Evolutionary conservation across 2,329 filamentous ascomycete species (phyloP).

Genomic region (Nectriaceae sp.): DNA sequence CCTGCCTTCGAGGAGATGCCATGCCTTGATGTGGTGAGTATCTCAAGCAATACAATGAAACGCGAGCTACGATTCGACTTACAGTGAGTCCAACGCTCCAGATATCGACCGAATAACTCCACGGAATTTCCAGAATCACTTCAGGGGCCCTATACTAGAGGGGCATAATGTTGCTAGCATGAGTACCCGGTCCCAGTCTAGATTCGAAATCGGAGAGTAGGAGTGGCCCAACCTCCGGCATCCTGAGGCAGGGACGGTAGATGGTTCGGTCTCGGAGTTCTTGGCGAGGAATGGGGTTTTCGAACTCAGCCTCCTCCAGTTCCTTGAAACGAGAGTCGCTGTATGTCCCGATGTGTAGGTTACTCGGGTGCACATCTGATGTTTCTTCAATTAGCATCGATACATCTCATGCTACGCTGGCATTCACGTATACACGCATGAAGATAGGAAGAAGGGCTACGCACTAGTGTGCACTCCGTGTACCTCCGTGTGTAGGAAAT

Average conservation of each 20-base stretch:
- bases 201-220: constrained; percentile 33
- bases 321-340: constrained; percentile 23
- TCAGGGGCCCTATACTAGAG: constrained; percentile 28
- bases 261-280: constrained; percentile 18
- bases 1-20: constrained; percentile 23
- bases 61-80: not conserved
- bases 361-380: constrained; percentile 28
- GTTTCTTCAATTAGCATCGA: not conserved
- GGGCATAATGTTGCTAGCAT: constrained; percentile 32
- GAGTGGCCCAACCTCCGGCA: constrained; percentile 25
- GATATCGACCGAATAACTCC: constrained; percentile 30
- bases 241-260: constrained; percentile 28
- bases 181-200: constrained; percentile 24
- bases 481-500: constrained; percentile 37
- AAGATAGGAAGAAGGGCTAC: not conserved
- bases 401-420: no score
- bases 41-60: not conserved
- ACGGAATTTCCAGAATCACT: constrained; percentile 20
- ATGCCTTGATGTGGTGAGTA: constrained; percentile 16
- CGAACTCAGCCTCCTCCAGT: constrained; percentile 24
- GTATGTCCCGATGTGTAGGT: constrained; percentile 23
- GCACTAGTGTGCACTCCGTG: constrained; percentile 35
- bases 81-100: constrained; percentile 32
- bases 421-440: not conserved
- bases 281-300: constrained; percentile 26